Base-by-base conservation (phyloP, 1,284 basidiomycete species). In the Leccinum glutinopallens region DNA sequence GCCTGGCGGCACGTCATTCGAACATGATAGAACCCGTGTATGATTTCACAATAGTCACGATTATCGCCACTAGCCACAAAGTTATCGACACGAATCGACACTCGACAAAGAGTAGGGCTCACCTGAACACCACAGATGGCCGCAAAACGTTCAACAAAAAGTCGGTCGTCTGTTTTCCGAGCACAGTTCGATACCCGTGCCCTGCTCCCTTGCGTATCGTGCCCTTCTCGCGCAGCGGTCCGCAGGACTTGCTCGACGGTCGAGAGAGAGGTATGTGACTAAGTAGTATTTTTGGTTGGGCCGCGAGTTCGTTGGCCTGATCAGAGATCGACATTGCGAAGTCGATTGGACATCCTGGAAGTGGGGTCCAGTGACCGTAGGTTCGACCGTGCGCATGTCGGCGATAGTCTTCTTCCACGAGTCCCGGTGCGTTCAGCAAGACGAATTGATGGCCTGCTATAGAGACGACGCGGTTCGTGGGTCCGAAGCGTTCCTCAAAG, bases 1-100 rank as follows among this genome's bases (percentile, higher is more conserved):
- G 29, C 29, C 29, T 29, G 29, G 5, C 29, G 5, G 29, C 29
- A 29, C 5, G 29, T 29, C 29, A 22, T 22, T 22, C 22, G 22
- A 22, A 22, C 22, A 22, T 22, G 22, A 22, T 22, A 22, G 22
- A 22, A 22, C 22, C 22, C 75, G 74, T 93, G 91, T 46, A 76
- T 79, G 67, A 90, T 82, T 67, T 94, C 90, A 73, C 94, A 96
- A 71, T 93, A 93, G 75, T 96, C 94, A 64, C 92, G 91, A 77
- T 96, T 91, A 75, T 96, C 93, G 8, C 90, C 94, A 72, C 92
- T 94, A 71, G 33, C 63, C 19, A 61, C 39, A 43, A 43, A n/a
- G 60, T 63, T 65, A 51, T 60, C 43, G 57, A 63, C 5, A 2
- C 22, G 49, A 35, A 54, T 58, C 63, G 54, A 19, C 5, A 1